Conservation (phyloP, 2,329 filamentous ascomycete species). For the Lachnellula suecica region DNA sequence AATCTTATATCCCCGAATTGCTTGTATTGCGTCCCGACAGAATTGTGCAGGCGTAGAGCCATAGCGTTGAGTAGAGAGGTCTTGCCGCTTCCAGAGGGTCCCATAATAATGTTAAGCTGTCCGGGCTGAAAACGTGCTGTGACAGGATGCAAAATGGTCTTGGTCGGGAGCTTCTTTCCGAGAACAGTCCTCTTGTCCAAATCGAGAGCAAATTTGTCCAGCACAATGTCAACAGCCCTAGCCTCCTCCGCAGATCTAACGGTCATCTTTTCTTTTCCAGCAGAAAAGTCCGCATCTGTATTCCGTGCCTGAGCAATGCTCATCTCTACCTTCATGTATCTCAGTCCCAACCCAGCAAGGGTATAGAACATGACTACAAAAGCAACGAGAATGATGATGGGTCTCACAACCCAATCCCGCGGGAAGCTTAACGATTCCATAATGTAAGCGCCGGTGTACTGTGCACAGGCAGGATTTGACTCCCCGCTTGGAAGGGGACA, state of each 20-base stretch:
- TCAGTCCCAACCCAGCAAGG: slow-evolving; percentile 59
- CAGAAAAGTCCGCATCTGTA: slow-evolving; percentile 59
- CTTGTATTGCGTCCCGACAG: slow-evolving; percentile 60
- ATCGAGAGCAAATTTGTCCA: slow-evolving; percentile 63
- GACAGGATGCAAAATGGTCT: slow-evolving; percentile 66
- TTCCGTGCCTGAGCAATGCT: slow-evolving; percentile 63
- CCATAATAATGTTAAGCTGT: slow-evolving; percentile 75
- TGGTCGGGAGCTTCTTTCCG: slow-evolving; percentile 51
- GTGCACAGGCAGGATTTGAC: slow-evolving; percentile 61
- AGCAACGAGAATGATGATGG: slow-evolving; percentile 60
- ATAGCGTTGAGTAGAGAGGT: slow-evolving; percentile 73
- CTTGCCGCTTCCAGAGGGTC: slow-evolving; percentile 75
- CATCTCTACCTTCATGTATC: slow-evolving; percentile 66
- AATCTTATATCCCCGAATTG: slow-evolving; percentile 64
- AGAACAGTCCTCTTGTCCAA: slow-evolving; percentile 59
- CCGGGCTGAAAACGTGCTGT: slow-evolving; percentile 67
- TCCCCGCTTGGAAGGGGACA: slow-evolving; percentile 65
- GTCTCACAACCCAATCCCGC: slow-evolving; percentile 62
- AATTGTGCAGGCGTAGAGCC: slow-evolving; percentile 64
- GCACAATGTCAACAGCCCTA: slow-evolving; percentile 61
- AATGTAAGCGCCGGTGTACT: slow-evolving; percentile 69
- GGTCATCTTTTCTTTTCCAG: slow-evolving; percentile 69
- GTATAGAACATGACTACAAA: slow-evolving; percentile 65
- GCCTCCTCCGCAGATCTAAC: slow-evolving; percentile 51
- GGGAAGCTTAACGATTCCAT: slow-evolving; percentile 70